Evolutionary conservation across 1,284 basidiomycete species (phyloP), one percentile per base, ranked within the genome.

Genomic region (Malassezia yamatoensis): DNA sequence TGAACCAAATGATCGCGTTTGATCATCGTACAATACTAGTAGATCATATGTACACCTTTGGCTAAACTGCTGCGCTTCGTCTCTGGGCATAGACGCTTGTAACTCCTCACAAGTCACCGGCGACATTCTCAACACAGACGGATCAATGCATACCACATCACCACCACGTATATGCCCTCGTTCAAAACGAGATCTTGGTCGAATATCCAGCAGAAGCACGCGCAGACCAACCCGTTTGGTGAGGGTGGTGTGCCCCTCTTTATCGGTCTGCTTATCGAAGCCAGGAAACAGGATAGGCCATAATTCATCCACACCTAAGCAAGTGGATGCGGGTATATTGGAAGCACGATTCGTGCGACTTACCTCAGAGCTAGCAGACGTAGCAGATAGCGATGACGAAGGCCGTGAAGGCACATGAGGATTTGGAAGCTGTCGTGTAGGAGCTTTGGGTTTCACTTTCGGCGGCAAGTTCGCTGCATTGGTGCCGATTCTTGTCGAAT

Each of bases 41-140:
- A 94, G 76, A 64, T 96, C 90, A 74, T 87, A 94, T 65, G 85
- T 84, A 69, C 89, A 82, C 29, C 93, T 85, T 54, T 86, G 84
- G 24, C 78, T 76, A 75, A 96, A 96, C 16, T 86, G 78, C 1
- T 79, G 78, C 39, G 79, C 80, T 76, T 96, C 90, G 37, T 80
- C 74, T 21, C 80, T 78, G 1, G 83, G 83, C 6, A 58, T 40
- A 20, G 38, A 24, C n/a, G 38, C 55, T 15, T 46, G 34, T 13
- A 53, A 32, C 13, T 53, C 55, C 2, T 11, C 16, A 18, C 41
- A 12, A 1, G 45, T 7, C 15, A 53, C 48, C 33, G 45, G 48
- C 18, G 50, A 45, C 32, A 39, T 45, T 1, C 33, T 37, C 3
- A 58, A 39, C 41, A 36, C 18, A 13, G 5, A 12, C 7, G 66